A percentile compares a stretch with the other conserved stretches of the same genome.
phyloP scores from a whole-genome alignment of 176 grass and related monocot species.

The Rhynchospora tenuis region DNA sequence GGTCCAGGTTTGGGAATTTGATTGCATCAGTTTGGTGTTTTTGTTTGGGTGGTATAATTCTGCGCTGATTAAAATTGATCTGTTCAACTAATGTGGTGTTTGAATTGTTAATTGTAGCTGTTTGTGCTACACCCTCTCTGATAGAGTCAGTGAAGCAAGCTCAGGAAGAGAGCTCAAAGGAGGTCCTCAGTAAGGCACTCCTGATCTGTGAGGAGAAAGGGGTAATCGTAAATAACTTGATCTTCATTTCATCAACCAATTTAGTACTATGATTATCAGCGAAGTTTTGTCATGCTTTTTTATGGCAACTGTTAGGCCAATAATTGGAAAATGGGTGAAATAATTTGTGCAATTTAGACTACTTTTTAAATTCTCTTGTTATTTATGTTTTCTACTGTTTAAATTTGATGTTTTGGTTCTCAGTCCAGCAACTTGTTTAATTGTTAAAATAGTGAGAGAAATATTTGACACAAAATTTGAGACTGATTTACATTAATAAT shows the following conservation, averaged over 20 bases:
- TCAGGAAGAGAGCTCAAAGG: constrained; percentile 38
- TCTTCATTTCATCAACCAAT: not conserved
- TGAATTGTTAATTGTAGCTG: constrained; percentile 14
- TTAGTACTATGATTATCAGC: not conserved
- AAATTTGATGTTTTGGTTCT: not conserved
- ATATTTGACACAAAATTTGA: not conserved
- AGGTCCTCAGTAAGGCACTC: constrained; percentile 24
- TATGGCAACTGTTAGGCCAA: not conserved
- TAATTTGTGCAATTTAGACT: not conserved
- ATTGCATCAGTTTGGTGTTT: not conserved
- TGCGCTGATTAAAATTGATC: not conserved
- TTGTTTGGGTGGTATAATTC: not conserved
- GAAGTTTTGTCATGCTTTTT: not conserved
- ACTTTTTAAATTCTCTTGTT: not conserved
- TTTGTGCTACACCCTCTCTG: constrained; percentile 33
- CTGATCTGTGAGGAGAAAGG: constrained; percentile 20
- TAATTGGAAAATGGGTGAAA: not conserved
- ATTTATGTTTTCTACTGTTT: not conserved
- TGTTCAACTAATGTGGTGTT: not conserved
- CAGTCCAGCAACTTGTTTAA: not conserved
- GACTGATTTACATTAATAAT: not conserved
- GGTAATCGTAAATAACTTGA: constrained; percentile 1
- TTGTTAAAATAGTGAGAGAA: not conserved
- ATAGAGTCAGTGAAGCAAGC: constrained; percentile 30
- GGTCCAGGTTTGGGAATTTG: constrained; percentile 22